phyloP scores from a whole-genome alignment of 805 yeast species.

The Cyberlindnera euphorbiiphila region DNA sequence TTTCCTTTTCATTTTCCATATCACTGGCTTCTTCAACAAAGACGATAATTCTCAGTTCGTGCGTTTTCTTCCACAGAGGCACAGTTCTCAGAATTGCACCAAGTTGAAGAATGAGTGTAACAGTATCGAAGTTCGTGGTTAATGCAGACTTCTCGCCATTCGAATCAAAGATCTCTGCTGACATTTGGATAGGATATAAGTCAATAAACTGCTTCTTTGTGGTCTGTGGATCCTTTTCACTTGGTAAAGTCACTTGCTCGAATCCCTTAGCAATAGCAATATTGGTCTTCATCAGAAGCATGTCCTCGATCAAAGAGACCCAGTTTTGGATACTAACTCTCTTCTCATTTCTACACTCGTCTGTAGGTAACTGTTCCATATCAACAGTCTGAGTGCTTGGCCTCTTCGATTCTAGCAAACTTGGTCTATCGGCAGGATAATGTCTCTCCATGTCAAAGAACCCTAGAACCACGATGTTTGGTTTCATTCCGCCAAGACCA shows the following conservation, averaged over 20 bases:
- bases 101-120: slow-evolving; percentile 85
- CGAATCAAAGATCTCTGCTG: slow-evolving; percentile 67
- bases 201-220: slow-evolving; percentile 61
- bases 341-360: slow-evolving; percentile 64
- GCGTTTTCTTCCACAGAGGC: slow-evolving; percentile 84
- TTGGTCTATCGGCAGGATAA: slow-evolving; percentile 15
- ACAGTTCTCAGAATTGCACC: slow-evolving; percentile 94
- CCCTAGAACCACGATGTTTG: slow-evolving; percentile 90
- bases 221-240: slow-evolving; percentile 30
- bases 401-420: slow-evolving; percentile 1
- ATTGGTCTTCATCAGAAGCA: slow-evolving; percentile 82
- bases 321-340: slow-evolving; percentile 73
- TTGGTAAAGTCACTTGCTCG: slow-evolving; percentile 61
- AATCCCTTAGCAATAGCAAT: slow-evolving; percentile 95
- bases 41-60: slow-evolving; percentile 73
- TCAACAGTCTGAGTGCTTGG: slow-evolving; percentile 26
- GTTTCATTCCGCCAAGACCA: slow-evolving; percentile 98
- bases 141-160: slow-evolving; percentile 62
- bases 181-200: slow-evolving; percentile 95
- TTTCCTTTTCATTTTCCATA: slow-evolving; percentile 59
- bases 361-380: slow-evolving; percentile 67
- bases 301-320: slow-evolving; percentile 90
- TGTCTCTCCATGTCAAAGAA: slow-evolving; percentile 62
- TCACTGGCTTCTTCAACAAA: slow-evolving; percentile 80
- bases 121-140: slow-evolving; percentile 93